Evolutionary conservation across 495 filamentous ascomycete genomes (phyloP).

Genomic region (Cercophora newfieldiana): DNA sequence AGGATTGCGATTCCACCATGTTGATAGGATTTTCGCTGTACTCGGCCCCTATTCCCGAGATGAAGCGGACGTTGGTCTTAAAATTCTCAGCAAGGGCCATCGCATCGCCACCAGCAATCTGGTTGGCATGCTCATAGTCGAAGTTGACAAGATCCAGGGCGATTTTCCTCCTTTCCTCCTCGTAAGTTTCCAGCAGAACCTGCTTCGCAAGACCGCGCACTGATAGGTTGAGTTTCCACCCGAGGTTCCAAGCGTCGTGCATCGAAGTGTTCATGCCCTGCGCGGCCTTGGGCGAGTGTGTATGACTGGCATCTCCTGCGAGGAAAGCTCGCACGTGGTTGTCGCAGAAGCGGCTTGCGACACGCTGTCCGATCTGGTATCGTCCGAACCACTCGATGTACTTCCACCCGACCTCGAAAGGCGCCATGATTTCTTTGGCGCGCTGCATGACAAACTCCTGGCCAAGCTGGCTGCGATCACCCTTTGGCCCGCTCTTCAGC

Average conservation of each 20-base stretch:
- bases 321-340: conserved; percentile 60
- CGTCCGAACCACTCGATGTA: conserved; percentile 61
- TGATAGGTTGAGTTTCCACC: conserved; percentile 70
- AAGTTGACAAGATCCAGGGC: conserved; percentile 67
- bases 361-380: conserved; percentile 66
- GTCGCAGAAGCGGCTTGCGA: conserved; percentile 60
- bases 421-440: conserved; percentile 62
- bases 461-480: conserved; percentile 46
- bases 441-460: conserved; percentile 67
- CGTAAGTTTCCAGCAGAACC: conserved; percentile 62
- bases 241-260: conserved; percentile 76
- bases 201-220: conserved; percentile 57
- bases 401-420: conserved; percentile 62
- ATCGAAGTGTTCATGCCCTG: conserved; percentile 81
- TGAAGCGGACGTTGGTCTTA: conserved; percentile 65
- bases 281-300: conserved; percentile 72
- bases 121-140: conserved; percentile 60
- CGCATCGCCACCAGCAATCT: conserved; percentile 59
- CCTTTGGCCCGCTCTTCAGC: conserved; percentile 55
- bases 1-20: conserved; percentile 35
- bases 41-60: conserved; percentile 64
- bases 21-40: conserved; percentile 63
- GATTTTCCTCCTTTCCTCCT: conserved; percentile 61
- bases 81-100: conserved; percentile 61
- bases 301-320: conserved; percentile 74